Evolutionary conservation across 495 filamentous ascomycete species (phyloP).

Genomic region (Tuber magnatum): DNA sequence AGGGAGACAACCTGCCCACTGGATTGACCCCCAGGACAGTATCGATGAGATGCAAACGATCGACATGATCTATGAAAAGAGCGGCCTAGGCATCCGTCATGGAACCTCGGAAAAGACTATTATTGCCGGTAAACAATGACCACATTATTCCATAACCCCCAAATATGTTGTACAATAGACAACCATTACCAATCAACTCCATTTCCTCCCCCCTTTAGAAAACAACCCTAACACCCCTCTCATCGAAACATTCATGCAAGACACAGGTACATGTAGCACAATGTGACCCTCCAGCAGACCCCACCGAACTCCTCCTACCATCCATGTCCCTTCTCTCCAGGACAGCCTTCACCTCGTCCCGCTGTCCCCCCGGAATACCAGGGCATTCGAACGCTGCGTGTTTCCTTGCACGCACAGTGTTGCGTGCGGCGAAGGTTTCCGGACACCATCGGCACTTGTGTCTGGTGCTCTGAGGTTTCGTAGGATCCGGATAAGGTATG

Average conservation of each 20-base stretch:
- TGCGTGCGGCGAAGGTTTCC: neutral
- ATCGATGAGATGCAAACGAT: constrained; percentile 40
- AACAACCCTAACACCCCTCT: constrained; percentile 5
- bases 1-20: constrained; percentile 32
- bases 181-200: neutral
- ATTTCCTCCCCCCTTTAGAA: neutral
- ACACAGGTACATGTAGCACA: neutral
- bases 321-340: neutral
- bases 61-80: constrained; percentile 41
- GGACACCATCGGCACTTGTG: constrained; percentile 1
- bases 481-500: neutral
- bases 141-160: neutral
- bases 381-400: neutral
- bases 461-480: neutral
- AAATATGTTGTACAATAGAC: neutral
- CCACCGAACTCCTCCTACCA: constrained; percentile 3
- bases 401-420: neutral
- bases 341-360: neutral
- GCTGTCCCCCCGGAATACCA: neutral
- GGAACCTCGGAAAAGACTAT: constrained; percentile 1
- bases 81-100: constrained; percentile 25
- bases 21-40: constrained; percentile 39
- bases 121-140: neutral
- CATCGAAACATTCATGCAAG: neutral
- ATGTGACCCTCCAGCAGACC: constrained; percentile 3